phyloP scores from a whole-genome alignment of 805 yeast species.

The Scheffersomyces coipomensis region DNA sequence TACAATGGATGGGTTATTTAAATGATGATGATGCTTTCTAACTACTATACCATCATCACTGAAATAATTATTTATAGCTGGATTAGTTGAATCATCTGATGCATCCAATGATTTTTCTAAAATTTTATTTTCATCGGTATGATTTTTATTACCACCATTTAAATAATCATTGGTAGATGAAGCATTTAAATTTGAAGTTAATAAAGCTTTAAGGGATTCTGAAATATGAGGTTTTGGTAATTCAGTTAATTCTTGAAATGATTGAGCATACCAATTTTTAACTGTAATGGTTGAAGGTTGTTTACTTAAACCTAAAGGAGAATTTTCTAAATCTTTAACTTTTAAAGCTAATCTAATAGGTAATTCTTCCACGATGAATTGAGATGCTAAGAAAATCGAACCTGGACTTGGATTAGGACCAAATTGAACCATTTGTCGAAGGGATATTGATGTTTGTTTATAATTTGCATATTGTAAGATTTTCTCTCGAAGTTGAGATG shows the following conservation, averaged over 20 bases:
- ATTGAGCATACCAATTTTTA: constrained; percentile 86
- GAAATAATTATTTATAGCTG: constrained; percentile 39
- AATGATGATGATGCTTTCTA: constrained; percentile 19
- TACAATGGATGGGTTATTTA: constrained; percentile 7
- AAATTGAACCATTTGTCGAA: constrained; percentile 89
- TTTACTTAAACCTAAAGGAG: constrained; percentile 71
- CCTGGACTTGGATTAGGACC: constrained; percentile 81
- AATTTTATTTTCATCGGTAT: constrained; percentile 2
- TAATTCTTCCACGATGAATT: constrained; percentile 80
- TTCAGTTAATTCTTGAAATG: constrained; percentile 77
- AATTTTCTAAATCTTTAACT: constrained; percentile 76
- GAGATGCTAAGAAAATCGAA: constrained; percentile 75
- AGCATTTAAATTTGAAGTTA: constrained; percentile 10
- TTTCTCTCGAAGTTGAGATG: constrained; percentile 48
- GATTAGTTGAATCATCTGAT: constrained; percentile 25
- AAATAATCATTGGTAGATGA: background rate
- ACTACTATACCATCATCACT: constrained; percentile 54
- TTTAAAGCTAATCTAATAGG: constrained; percentile 85
- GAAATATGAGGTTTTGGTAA: constrained; percentile 57
- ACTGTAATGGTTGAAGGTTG: constrained; percentile 78
- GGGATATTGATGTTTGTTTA: constrained; percentile 80
- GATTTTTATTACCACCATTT: constrained; percentile 21
- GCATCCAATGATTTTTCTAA: constrained; percentile 12
- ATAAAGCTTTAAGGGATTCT: constrained; percentile 36
- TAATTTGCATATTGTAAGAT: constrained; percentile 66